phyloP scores from a whole-genome alignment of 169 alveolate genomes.

The Toxoplasma gondii region DNA sequence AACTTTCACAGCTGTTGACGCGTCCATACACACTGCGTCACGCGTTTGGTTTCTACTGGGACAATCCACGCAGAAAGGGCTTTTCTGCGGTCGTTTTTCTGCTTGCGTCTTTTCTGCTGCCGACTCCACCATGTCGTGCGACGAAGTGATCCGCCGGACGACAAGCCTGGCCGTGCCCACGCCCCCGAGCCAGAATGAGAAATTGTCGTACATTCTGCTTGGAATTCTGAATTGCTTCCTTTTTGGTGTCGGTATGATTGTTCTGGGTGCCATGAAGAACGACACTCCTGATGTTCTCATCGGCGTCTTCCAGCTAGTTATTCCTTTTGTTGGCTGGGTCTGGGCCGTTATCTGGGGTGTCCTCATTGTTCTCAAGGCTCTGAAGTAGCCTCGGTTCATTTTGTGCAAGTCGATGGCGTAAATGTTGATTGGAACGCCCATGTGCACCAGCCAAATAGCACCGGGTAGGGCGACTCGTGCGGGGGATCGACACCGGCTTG shows the following conservation, averaged over 20 bases:
- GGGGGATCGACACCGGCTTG: neutral
- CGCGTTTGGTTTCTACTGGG: neutral
- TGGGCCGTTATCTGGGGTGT: constrained; percentile 36
- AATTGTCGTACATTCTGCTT: constrained; percentile 6
- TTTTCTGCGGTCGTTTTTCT: neutral
- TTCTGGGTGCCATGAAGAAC: neutral
- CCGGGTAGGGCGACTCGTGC: neutral
- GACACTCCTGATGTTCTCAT: neutral
- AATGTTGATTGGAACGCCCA: neutral
- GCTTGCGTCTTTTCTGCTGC: neutral
- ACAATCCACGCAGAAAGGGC: neutral
- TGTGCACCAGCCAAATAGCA: neutral
- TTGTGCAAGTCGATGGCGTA: no score
- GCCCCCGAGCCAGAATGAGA: constrained; percentile 13
- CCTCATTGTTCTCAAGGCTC: constrained; percentile 18
- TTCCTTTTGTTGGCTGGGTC: constrained; percentile 42
- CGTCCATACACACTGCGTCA: neutral
- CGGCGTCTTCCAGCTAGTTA: constrained; percentile 34
- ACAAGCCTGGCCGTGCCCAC: constrained; percentile 39
- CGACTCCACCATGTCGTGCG: constrained; percentile 28
- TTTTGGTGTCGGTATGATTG: constrained; percentile 39
- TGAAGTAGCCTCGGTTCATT: neutral
- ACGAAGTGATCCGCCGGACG: constrained; percentile 37
- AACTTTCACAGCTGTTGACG: neutral
- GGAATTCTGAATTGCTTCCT: constrained; percentile 36